Percentiles rank a stretch among this genome's conserved stretches.
phyloP scores from a whole-genome alignment of 2,329 filamentous ascomycete genomes.

The Dactylellina parvicollis region DNA sequence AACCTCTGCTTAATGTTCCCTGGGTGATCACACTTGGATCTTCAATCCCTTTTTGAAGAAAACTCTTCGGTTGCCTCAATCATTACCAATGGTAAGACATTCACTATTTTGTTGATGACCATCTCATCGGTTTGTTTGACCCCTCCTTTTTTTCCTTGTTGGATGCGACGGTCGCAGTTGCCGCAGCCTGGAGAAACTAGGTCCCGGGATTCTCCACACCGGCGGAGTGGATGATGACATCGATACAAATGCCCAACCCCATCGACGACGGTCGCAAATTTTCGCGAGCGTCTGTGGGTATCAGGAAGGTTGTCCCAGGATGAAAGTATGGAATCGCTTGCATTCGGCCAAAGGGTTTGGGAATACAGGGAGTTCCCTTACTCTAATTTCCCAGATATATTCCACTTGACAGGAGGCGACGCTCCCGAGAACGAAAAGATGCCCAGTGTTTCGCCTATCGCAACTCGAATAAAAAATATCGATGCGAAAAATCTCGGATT shows the following conservation, averaged over 20 bases:
- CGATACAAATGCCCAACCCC: slow-evolving; percentile 1
- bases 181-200: slow-evolving; percentile 1
- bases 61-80: slow-evolving; percentile 32
- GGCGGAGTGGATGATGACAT: slow-evolving; percentile 27
- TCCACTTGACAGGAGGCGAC: slow-evolving; percentile 40
- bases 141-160: slow-evolving; percentile 6
- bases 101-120: slow-evolving; percentile 13
- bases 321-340: slow-evolving; percentile 40
- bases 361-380: slow-evolving; percentile 49
- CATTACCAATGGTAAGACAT: slow-evolving; percentile 41
- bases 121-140: slow-evolving; percentile 35
- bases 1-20: slow-evolving; percentile 7
- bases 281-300: slow-evolving; percentile 36
- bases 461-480: slow-evolving; percentile 25
- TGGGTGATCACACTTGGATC: slow-evolving; percentile 27
- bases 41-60: slow-evolving; percentile 8
- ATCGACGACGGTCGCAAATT: slow-evolving; percentile 11
- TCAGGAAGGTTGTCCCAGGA: slow-evolving; percentile 49
- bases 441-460: slow-evolving; percentile 13
- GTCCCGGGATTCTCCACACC: slow-evolving; percentile 8
- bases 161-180: slow-evolving; percentile 22
- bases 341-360: slow-evolving; percentile 37
- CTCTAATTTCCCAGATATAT: slow-evolving; percentile 51
- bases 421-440: slow-evolving; percentile 7
- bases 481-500: slow-evolving; percentile 24